Conservation (phyloP, 2,329 filamentous ascomycete species). For the Claviceps citrina region DNA sequence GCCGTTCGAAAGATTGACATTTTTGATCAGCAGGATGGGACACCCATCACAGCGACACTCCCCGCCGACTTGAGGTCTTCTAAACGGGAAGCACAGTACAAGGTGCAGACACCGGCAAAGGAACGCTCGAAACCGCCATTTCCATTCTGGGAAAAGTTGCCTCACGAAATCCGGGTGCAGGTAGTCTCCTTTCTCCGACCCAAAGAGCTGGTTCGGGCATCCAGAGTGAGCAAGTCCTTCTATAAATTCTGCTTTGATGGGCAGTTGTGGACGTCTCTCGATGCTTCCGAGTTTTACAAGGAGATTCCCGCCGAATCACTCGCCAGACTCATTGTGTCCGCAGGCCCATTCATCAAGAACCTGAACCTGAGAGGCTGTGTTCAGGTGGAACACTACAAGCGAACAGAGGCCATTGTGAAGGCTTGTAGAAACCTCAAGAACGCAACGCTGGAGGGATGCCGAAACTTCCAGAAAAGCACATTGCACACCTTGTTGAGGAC, state of each 20-base stretch:
- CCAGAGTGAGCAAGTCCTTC: conserved; percentile 63
- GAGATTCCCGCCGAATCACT: conserved; percentile 74
- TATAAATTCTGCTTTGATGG: conserved; percentile 81
- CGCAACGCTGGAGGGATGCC: conserved; percentile 77
- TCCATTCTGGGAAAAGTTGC: conserved; percentile 69
- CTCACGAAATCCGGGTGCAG: conserved; percentile 64
- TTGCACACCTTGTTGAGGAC: conserved; percentile 60
- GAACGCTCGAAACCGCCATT: conserved; percentile 22
- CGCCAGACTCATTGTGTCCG: conserved; percentile 67
- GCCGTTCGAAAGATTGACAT: conserved; percentile 40
- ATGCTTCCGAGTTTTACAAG: conserved; percentile 73
- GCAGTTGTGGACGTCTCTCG: conserved; percentile 76
- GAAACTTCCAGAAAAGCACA: conserved; percentile 64
- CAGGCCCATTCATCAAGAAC: conserved; percentile 80
- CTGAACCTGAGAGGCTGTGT: conserved; percentile 84
- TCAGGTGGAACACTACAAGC: conserved; percentile 71
- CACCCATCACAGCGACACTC: conserved; percentile 39
- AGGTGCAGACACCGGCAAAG: conserved; percentile 9
- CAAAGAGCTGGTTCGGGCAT: conserved; percentile 65
- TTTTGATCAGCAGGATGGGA: conserved; percentile 22
- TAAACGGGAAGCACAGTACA: conserved; percentile 15
- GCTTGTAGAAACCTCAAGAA: conserved; percentile 77
- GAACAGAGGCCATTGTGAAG: conserved; percentile 60
- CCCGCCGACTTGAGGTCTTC: conserved; percentile 45
- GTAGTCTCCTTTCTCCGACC: conserved; percentile 64